Percentiles rank a stretch among this genome's conserved stretches.
Conservation (phyloP, 257 asterid genomes). For the Fraxinus anomala region DNA sequence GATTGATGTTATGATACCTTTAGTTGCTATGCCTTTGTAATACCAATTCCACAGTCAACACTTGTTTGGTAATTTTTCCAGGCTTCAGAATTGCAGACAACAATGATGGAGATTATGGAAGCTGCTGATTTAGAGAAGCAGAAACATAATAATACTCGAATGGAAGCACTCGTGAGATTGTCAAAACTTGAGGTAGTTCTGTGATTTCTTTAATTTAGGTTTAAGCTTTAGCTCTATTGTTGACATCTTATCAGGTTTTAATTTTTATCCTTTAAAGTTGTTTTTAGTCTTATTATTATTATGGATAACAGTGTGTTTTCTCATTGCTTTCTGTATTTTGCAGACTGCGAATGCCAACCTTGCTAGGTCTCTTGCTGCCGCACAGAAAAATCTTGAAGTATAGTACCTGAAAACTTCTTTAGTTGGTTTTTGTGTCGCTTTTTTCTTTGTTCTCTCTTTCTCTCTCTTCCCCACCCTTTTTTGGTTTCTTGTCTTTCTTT, state of each 20-base stretch:
- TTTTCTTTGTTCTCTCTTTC: not conserved
- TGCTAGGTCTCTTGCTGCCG: conserved; percentile 77
- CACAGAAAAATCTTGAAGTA: conserved; percentile 74
- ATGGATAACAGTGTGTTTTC: not conserved
- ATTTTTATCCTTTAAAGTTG: not conserved
- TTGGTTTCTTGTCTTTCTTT: not conserved
- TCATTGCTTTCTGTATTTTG: conserved; percentile 31
- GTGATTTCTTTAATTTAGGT: conserved; percentile 19
- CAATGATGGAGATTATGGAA: conserved; percentile 94
- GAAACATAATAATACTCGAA: conserved; percentile 91
- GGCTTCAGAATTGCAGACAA: conserved; percentile 90
- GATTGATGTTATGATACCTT: conserved; percentile 5
- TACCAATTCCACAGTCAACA: conserved; percentile 16
- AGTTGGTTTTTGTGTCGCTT: not conserved
- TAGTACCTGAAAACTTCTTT: conserved; percentile 55
- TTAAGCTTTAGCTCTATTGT: conserved; percentile 12
- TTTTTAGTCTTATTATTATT: conserved; percentile 15
- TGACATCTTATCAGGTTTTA: conserved; percentile 5
- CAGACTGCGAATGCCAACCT: conserved; percentile 90
- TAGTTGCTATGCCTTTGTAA: conserved; percentile 13
- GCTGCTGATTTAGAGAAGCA: conserved; percentile 95
- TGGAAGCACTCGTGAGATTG: conserved; percentile 78
- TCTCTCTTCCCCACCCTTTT: not conserved
- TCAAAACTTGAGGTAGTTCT: conserved; percentile 76
- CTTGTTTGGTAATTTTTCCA: conserved; percentile 33